Conservation (phyloP, 371 early-diverging fungal species). For the Gilbertella persicaria region DNA sequence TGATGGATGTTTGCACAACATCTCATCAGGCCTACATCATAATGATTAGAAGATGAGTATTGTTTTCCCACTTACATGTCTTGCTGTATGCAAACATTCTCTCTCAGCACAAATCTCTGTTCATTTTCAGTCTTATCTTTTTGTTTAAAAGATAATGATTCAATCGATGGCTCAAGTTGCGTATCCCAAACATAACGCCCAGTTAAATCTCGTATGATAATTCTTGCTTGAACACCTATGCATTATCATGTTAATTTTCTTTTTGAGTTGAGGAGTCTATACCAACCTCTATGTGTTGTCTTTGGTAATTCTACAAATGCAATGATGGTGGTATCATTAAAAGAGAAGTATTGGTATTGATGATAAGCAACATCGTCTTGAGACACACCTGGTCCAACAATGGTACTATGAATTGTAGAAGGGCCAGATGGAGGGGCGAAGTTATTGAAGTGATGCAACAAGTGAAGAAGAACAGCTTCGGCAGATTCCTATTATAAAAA, state of each 20-base stretch:
- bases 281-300: conserved; percentile 29
- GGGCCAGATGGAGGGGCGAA: conserved; percentile 58
- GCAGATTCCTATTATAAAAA: conserved; percentile 52
- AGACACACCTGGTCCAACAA: conserved; percentile 48
- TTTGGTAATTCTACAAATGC: conserved; percentile 60
- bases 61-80: background rate
- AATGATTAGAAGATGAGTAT: background rate
- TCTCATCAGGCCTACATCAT: background rate
- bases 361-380: conserved; percentile 43
- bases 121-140: background rate
- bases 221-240: conserved; percentile 40
- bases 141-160: background rate
- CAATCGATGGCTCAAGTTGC: conserved; percentile 42
- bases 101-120: conserved; percentile 6
- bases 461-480: conserved; percentile 52
- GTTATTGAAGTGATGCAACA: conserved; percentile 58
- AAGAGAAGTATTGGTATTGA: conserved; percentile 60
- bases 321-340: conserved; percentile 62
- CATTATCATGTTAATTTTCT: background rate
- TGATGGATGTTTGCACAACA: background rate
- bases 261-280: background rate
- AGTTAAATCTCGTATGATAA: conserved; percentile 74
- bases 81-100: conserved; percentile 2
- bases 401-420: conserved; percentile 50
- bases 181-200: conserved; percentile 85